Percentiles rank a stretch among this genome's conserved stretches.
phyloP scores from a whole-genome alignment of 441 rosid species.

The Aleurites moluccanus region DNA sequence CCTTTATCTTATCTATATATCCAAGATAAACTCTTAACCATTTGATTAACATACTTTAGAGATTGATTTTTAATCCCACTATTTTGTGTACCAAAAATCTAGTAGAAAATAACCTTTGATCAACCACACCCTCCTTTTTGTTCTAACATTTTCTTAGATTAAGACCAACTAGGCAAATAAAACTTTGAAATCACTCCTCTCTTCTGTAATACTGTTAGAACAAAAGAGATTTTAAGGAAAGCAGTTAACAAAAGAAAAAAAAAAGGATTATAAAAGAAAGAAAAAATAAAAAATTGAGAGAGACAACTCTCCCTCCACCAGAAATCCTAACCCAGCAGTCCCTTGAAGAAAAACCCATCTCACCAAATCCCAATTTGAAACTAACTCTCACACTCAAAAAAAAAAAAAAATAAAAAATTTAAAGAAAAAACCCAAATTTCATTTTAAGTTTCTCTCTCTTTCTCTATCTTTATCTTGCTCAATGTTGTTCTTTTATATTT shows the following conservation, averaged over 20 bases:
- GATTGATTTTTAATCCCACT: neutral
- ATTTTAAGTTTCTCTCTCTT: conserved; percentile 26
- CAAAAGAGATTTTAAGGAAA: conserved; percentile 15
- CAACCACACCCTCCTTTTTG: neutral
- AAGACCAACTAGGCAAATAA: conserved; percentile 36
- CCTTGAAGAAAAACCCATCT: conserved; percentile 57
- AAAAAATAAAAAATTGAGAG: conserved; percentile 28
- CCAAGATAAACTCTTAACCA: neutral
- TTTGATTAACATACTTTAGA: neutral
- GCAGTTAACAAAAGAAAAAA: conserved; percentile 24
- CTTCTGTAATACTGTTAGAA: neutral
- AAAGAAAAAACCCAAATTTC: conserved; percentile 1
- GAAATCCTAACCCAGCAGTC: conserved; percentile 42
- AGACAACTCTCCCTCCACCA: conserved; percentile 59
- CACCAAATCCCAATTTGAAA: conserved; percentile 62
- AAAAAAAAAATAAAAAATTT: conserved; percentile 3
- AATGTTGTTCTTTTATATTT: conserved; percentile 31
- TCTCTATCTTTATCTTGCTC: conserved; percentile 29
- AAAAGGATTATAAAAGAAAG: no score
- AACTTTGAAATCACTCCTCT: conserved; percentile 45
- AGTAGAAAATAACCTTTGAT: conserved; percentile 12
- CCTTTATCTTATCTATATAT: neutral
- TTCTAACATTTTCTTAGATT: conserved; percentile 21
- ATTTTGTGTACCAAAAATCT: neutral
- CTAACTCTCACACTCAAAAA: conserved; percentile 7